Evolutionary conservation across 192 early-diverging fungal species (phyloP), one percentile per base, ranked within the genome.

Genomic region (Polychytrium aggregatum): DNA sequence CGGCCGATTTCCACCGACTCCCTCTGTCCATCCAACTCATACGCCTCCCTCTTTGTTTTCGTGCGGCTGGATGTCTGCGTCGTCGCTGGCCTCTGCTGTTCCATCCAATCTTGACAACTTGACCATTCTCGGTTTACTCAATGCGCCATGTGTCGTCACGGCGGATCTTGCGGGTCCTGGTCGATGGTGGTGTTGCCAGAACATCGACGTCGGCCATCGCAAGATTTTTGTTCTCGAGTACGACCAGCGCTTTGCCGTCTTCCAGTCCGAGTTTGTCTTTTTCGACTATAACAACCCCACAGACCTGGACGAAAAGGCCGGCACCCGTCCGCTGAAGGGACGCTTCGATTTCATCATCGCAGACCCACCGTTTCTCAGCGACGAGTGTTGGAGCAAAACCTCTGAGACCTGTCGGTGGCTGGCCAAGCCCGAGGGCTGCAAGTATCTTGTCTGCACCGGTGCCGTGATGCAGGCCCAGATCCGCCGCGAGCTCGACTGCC

Each of bases 361-460:
- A 9, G 86, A 88, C 56, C 86, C 86, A 5, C 86, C 86, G 24
- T 88, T 88, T 48, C 60, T 88, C 17, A 76, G 72, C 56, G 70
- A 81, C 52, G 85, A 86, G 50, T 88, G 84, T 45, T 65, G 76
- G 51, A 65, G 68, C 38, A 82, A 86, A 61, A 84, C 82, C 0
- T 46, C 77, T 44, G 53, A 79, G 41, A 80, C 81, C 0, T 76
- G 74, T 1, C 37, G 60, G 39, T 71, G 62, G 48, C 45, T 87
- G 22, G 57, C 61, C 2, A 74, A 68, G 24, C 35, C 58, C 2
- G 44, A 54, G 11, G 26, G 28, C 20, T 24, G 30, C 26, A 84
- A 82, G 41, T 60, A 79, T 1, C 45, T 84, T 0, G 54, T 82
- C 13, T 75, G 74, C 47, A 84, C 82, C 33, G 80, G 81, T 1